phyloP scores from a whole-genome alignment of 306 rosid species.

The Urtica urens region DNA sequence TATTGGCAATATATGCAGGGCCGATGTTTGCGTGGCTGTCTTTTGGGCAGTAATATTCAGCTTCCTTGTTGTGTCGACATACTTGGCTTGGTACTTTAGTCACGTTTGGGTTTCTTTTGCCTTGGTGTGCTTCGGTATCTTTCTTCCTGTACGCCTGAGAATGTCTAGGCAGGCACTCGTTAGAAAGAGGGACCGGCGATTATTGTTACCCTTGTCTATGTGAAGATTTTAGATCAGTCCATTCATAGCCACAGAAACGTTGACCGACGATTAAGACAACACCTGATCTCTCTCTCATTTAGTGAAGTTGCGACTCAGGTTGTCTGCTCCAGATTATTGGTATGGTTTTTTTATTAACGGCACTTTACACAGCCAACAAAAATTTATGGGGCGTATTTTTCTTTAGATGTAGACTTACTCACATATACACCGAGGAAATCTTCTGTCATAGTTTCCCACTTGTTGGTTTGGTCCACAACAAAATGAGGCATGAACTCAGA shows the following conservation, averaged over 20 bases:
- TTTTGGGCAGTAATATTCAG: constrained; percentile 21
- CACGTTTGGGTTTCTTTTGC: constrained; percentile 13
- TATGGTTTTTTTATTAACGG: not conserved
- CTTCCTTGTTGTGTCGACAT: constrained; percentile 21
- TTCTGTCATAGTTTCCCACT: constrained; percentile 1
- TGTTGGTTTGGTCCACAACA: too few species aligned
- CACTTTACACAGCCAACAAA: constrained; percentile 2
- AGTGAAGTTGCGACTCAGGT: too few species aligned
- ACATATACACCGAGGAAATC: not conserved
- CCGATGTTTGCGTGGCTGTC: constrained; percentile 16
- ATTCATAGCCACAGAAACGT: not conserved
- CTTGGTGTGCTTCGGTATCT: constrained; percentile 16
- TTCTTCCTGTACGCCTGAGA: constrained; percentile 23
- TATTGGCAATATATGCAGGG: constrained; percentile 20
- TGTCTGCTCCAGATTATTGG: too few species aligned
- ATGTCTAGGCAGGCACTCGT: constrained; percentile 16
- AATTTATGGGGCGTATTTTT: constrained; percentile 7
- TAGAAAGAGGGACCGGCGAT: constrained; percentile 19
- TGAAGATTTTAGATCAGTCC: constrained; percentile 8
- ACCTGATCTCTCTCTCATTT: too few species aligned
- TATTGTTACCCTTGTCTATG: constrained; percentile 20
- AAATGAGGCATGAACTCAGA: too few species aligned
- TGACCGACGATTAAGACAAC: not conserved
- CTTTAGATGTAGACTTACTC: constrained; percentile 6
- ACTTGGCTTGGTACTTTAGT: constrained; percentile 12